Conservation (phyloP, 1,284 basidiomycete genomes). For the Vanrija pseudolonga region DNA sequence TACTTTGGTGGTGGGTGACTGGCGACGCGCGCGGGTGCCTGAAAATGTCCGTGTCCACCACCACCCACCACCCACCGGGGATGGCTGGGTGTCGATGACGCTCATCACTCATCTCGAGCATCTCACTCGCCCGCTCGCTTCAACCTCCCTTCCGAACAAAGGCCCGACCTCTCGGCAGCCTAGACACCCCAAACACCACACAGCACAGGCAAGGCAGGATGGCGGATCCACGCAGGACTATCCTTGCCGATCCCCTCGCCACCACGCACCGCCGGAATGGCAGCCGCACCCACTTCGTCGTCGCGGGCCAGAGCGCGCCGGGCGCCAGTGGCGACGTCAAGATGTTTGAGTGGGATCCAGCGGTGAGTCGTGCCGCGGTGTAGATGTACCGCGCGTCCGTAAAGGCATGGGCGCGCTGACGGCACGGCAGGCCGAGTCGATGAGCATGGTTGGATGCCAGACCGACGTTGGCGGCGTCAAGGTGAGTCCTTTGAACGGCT, state of each 20-base stretch:
- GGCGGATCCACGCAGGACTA: slow-evolving; percentile 30
- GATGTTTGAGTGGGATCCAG: slow-evolving; percentile 41
- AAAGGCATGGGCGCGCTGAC: slow-evolving; percentile 1
- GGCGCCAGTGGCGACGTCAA: slow-evolving; percentile 39
- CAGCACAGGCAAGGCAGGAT: neutral
- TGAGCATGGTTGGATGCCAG: slow-evolving; percentile 41
- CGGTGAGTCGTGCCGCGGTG: slow-evolving; percentile 19
- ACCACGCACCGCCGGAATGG: no score
- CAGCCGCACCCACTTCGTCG: slow-evolving; percentile 31
- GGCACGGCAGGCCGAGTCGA: slow-evolving; percentile 22
- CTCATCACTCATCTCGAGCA: neutral
- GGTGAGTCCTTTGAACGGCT: neutral
- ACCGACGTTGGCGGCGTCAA: slow-evolving; percentile 36
- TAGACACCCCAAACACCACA: neutral
- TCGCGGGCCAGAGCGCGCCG: slow-evolving; percentile 37
- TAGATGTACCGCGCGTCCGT: neutral
- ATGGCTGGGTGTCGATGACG: no score
- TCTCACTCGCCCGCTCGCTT: neutral
- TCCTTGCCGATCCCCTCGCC: slow-evolving; percentile 35
- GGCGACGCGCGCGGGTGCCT: slow-evolving; percentile 1
- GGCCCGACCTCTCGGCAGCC: neutral
- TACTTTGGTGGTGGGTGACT: neutral
- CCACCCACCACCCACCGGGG: no score
- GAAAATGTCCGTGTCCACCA: neutral
- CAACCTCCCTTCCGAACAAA: neutral